Conservation (phyloP, 495 filamentous ascomycete genomes). For the Xylaria venustula region DNA sequence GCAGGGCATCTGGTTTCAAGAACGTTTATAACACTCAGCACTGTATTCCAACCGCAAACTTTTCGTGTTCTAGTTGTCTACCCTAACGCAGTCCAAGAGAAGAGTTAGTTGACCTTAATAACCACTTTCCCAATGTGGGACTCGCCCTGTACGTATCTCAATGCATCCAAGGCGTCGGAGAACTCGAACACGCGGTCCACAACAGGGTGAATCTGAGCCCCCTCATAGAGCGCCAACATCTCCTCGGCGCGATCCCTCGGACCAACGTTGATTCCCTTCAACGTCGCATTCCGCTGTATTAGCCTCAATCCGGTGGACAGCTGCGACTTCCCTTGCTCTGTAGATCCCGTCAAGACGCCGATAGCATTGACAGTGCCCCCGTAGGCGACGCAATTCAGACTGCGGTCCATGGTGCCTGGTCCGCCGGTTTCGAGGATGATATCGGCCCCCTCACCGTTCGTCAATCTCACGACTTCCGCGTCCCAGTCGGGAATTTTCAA, state of each 20-base stretch:
- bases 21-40: too few species aligned
- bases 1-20: too few species aligned
- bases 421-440: constrained; percentile 53
- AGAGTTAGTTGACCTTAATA: neutral
- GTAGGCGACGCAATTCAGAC: constrained; percentile 38
- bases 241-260: neutral
- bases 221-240: neutral
- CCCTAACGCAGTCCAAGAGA: too few species aligned
- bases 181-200: neutral
- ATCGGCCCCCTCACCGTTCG: constrained; percentile 36
- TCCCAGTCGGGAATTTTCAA: constrained; percentile 38
- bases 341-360: constrained; percentile 17
- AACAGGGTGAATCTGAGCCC: neutral
- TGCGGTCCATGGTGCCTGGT: constrained; percentile 37
- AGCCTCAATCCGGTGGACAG: neutral
- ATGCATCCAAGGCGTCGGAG: neutral
- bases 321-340: neutral
- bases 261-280: neutral
- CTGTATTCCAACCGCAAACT: neutral
- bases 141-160: too few species aligned
- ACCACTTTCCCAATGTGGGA: neutral
- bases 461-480: constrained; percentile 34
- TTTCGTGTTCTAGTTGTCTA: neutral
- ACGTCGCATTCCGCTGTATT: neutral
- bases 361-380: constrained; percentile 43